Base-by-base conservation (phyloP, 2,329 filamentous ascomycete species). In the Bretziella fagacearum region DNA sequence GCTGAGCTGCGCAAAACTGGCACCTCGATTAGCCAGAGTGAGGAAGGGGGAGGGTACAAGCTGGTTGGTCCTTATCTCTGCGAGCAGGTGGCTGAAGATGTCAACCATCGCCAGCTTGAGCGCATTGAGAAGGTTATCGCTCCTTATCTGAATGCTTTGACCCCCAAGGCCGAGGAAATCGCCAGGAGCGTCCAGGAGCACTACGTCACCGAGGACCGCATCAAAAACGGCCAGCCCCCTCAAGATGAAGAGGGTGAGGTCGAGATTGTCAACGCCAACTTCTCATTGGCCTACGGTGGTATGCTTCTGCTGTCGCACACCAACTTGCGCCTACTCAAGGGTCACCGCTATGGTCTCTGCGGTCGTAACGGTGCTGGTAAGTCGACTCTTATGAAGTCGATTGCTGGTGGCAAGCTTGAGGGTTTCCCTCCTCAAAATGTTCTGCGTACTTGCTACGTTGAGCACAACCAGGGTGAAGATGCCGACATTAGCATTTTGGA, bases 401-500 rank as follows among this genome's bases (percentile, higher is more conserved):
- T 98, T 57, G 84, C 91, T 44, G 81, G 81, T 51, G 89, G 87
- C 59, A 98, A 98, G 71, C 74, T 98, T 3, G 91, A 98, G 64
- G 91, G 91, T 6, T 98, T 98, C 67, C 91, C 91, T 30, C 71
- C 85, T 13, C 86, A 91, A 60, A 86, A 95, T 54, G 81, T 87
- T 51, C 78, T 98, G 57, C 82, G 84, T 56, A 96, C 89, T 8
- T 96, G 89, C 66, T 98, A 96, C 59, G 91, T 98, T 36, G 91
- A 98, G 69, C 91, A 98, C 70, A 96, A 96, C 67, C 89, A 98
- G 65, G 91, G 91, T 48, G 91, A 96, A 63, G 89, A 95, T 64
- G 89, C 91, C 29, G 87, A 96, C 53, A 81, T 96, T 52, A 95
- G 79, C 65, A 96, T 98, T 58, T 71, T 96, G 15, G 83, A 96